phyloP scores from a whole-genome alignment of 2,329 filamentous ascomycete species.

The Myotisia sp. region DNA sequence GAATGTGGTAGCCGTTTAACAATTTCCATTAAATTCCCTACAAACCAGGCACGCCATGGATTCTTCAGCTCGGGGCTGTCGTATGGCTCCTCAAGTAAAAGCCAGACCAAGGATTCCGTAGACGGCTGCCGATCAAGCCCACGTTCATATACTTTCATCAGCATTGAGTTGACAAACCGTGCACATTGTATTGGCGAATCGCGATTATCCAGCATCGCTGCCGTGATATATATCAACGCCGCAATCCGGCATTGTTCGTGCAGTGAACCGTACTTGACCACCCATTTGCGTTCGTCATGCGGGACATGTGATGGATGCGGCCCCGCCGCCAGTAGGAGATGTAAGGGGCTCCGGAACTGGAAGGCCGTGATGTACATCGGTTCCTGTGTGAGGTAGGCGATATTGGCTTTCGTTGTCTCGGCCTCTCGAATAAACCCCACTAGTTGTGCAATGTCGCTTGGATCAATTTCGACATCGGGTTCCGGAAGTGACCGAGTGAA shows the following conservation, averaged over 20 bases:
- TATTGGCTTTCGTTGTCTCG: slow-evolving; percentile 22
- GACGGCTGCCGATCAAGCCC: slow-evolving; percentile 23
- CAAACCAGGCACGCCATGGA: slow-evolving; percentile 24
- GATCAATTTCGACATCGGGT: slow-evolving; percentile 7
- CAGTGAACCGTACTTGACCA: slow-evolving; percentile 21
- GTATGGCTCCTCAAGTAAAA: slow-evolving; percentile 24
- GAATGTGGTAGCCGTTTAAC: slow-evolving; percentile 24
- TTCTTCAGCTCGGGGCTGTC: slow-evolving; percentile 24
- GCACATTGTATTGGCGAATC: slow-evolving; percentile 19
- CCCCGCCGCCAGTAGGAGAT: slow-evolving; percentile 28
- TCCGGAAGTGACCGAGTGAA: slow-evolving; percentile 18
- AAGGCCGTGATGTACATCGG: slow-evolving; percentile 15
- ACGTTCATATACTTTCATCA: slow-evolving; percentile 17
- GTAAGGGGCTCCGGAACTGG: slow-evolving; percentile 25
- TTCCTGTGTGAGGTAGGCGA: slow-evolving; percentile 19
- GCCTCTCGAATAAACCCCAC: slow-evolving; percentile 24
- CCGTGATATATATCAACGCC: slow-evolving; percentile 27
- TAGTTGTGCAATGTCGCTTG: slow-evolving; percentile 18
- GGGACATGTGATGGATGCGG: slow-evolving; percentile 27
- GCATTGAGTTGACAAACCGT: slow-evolving; percentile 22
- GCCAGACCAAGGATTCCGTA: slow-evolving; percentile 28
- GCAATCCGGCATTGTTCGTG: slow-evolving; percentile 25
- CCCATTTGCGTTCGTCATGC: slow-evolving; percentile 23
- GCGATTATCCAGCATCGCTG: slow-evolving; percentile 23
- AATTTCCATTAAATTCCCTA: slow-evolving; percentile 23